Evolutionary conservation across 257 asterid genomes (phyloP).

Genomic region (Solanum pinnatisectum): DNA sequence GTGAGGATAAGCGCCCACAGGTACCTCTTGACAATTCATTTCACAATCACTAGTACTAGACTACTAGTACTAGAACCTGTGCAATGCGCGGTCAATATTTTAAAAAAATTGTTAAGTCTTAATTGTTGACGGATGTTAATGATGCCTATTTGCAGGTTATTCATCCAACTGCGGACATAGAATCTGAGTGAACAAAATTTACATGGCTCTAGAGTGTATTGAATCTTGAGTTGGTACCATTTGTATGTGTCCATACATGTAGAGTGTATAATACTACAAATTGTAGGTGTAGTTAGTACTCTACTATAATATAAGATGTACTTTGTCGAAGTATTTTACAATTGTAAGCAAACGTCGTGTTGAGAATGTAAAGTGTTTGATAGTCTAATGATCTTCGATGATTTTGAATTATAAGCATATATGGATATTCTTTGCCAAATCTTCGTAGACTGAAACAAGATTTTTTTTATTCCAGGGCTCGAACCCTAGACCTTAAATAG

Average conservation of each 20-base stretch:
- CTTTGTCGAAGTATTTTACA: background rate
- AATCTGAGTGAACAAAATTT: background rate
- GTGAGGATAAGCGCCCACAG: conserved; percentile 27
- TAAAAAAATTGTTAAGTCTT: background rate
- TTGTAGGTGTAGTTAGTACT: background rate
- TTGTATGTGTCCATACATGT: background rate
- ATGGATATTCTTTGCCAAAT: background rate
- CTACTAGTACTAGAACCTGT: background rate
- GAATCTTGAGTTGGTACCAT: background rate
- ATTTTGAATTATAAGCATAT: background rate
- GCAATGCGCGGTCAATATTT: background rate
- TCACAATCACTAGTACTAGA: background rate
- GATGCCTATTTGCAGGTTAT: background rate
- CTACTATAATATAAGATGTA: background rate
- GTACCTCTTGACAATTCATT: background rate
- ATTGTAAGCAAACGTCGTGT: background rate
- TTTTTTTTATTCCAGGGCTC: background rate
- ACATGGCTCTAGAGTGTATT: background rate
- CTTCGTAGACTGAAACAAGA: background rate
- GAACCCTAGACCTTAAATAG: too few relatives aligned
- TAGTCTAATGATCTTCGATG: background rate
- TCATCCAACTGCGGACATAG: background rate
- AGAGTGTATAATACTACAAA: background rate
- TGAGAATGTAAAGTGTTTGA: background rate
- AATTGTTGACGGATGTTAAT: background rate